These are phyloP conservation scores for Tetraselmis striata DNA, from an alignment of 139 green algal genomes.

Conservation along the genomic window DNA sequence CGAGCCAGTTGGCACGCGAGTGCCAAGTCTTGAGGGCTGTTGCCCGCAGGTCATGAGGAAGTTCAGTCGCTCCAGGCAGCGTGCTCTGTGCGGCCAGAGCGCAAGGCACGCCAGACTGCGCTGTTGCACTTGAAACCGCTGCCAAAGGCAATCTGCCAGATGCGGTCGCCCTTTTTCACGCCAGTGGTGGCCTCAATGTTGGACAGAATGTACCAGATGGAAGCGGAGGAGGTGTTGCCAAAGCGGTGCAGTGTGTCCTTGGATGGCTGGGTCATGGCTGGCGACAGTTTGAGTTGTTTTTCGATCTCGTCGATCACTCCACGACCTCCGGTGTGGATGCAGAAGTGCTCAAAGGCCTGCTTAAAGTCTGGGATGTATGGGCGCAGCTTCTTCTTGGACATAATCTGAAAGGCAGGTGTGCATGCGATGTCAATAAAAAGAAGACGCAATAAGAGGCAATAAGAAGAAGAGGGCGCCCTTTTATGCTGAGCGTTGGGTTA, in stretches of 20 bases:
- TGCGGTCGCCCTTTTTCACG: conserved; percentile 56
- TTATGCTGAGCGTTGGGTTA: too few relatives aligned
- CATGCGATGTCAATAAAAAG: too few relatives aligned
- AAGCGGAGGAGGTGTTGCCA: conserved; percentile 77
- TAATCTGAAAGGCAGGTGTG: too few relatives aligned
- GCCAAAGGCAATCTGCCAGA: conserved; percentile 92
- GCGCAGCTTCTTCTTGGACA: conserved; percentile 36
- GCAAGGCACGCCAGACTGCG: conserved; percentile 75
- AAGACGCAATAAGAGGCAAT: too few relatives aligned
- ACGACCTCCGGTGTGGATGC: conserved; percentile 94
- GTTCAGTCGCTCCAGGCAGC: conserved; percentile 29
- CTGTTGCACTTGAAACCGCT: conserved; percentile 96
- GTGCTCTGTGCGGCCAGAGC: conserved; percentile 40
- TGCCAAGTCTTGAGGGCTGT: too few relatives aligned
- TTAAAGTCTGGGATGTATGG: conserved; percentile 98
- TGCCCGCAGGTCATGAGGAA: too few relatives aligned
- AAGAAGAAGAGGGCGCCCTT: too few relatives aligned
- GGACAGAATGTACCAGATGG: conserved; percentile 73
- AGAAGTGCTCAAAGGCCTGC: conserved; percentile 95
- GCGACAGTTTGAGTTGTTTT: conserved; percentile 79
- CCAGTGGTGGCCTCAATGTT: conserved; percentile 64
- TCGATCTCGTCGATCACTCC: conserved; percentile 95
- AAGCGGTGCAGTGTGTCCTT: conserved; percentile 73
- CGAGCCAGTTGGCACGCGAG: too few relatives aligned
- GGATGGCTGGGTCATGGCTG: conserved; percentile 58